Evolutionary conservation across 2,329 filamentous ascomycete species (phyloP).

Genomic region (Furcasterigmium sp.): DNA sequence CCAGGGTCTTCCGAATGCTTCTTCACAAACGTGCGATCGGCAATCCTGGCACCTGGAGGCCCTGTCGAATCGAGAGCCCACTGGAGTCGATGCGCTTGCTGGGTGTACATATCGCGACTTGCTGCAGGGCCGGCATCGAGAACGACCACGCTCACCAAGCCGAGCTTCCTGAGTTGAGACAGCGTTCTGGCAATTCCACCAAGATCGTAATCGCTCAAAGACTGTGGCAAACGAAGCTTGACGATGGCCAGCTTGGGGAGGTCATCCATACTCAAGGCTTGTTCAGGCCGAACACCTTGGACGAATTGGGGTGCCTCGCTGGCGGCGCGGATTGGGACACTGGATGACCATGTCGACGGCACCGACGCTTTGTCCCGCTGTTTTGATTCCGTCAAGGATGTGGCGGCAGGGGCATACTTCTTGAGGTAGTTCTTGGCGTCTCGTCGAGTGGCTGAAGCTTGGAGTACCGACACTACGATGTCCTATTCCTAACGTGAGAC

Average conservation of each 20-base stretch:
- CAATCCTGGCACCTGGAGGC: constrained; percentile 60
- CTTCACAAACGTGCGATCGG: constrained; percentile 25
- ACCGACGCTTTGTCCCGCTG: constrained; percentile 1
- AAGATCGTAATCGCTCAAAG: constrained; percentile 63
- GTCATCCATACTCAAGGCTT: constrained; percentile 18
- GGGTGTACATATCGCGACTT: constrained; percentile 35
- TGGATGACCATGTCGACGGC: background rate
- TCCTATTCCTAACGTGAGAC: constrained; percentile 47
- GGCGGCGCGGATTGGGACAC: constrained; percentile 20
- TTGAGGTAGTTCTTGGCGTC: constrained; percentile 90
- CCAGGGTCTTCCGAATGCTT: constrained; percentile 2
- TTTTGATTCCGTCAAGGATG: background rate
- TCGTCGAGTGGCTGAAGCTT: constrained; percentile 84
- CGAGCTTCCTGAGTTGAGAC: constrained; percentile 75
- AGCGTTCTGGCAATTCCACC: constrained; percentile 77
- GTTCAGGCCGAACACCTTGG: constrained; percentile 19
- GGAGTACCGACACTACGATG: constrained; percentile 79
- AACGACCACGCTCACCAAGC: constrained; percentile 76
- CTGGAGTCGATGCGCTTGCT: constrained; percentile 70
- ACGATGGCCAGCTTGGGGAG: constrained; percentile 69
- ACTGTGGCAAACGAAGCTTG: constrained; percentile 72
- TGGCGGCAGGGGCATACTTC: constrained; percentile 54
- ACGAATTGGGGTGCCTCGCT: constrained; percentile 28
- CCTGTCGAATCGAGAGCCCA: constrained; percentile 67
- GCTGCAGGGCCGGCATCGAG: constrained; percentile 60